Evolutionary conservation across 306 rosid genomes (phyloP), one percentile per base, ranked within the genome.

Genomic region (Prinsepia uniflora): DNA sequence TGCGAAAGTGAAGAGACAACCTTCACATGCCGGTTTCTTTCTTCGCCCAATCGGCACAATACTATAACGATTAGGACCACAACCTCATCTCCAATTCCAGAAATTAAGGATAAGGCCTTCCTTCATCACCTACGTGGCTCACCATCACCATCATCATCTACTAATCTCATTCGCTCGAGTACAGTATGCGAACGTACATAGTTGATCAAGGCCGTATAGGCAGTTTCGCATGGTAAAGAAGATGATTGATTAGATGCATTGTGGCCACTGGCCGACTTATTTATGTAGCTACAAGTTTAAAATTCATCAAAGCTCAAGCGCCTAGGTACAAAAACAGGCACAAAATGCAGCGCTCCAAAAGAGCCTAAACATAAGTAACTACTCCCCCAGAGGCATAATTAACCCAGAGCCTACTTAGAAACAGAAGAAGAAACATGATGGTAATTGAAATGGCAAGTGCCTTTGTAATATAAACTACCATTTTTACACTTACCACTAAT

Each of bases 291-390:
- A 52, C 49, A 39, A 6, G 10, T 1, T 50, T 46, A 60, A 67
- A 69, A 43, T 30, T 43, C 53, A 64, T 42, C 6, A 13, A 53
- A 58, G 6, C 4, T 15, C 17, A 65, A 72, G 65, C 15, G 81
- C 84, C 81, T 52, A 43, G 52, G 55, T 46, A 47, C 50, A 68
- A 76, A 76, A 72, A 20, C 62, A 48, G 77, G 77, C 75, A 62
- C 24, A 69, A 42, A 63, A 30, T 49, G 53, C 49, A 68, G 19
- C 54, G 30, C 66, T 18, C 14, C 13, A 13, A 30, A 14, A 58
- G 5, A 12, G 39, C 63, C 24, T 45, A 58, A 24, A 52, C 43
- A 78, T 41, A 40, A 24, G 30, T 24, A 24, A 24, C 0, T 24
- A 24, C 30, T 24, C 30, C 30, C 30, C 30, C 30, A 24, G 30